These are phyloP conservation scores for Phytophthora pistaciae DNA, from an alignment of 352 stramenopile genomes.

Conservation along the genomic window DNA sequence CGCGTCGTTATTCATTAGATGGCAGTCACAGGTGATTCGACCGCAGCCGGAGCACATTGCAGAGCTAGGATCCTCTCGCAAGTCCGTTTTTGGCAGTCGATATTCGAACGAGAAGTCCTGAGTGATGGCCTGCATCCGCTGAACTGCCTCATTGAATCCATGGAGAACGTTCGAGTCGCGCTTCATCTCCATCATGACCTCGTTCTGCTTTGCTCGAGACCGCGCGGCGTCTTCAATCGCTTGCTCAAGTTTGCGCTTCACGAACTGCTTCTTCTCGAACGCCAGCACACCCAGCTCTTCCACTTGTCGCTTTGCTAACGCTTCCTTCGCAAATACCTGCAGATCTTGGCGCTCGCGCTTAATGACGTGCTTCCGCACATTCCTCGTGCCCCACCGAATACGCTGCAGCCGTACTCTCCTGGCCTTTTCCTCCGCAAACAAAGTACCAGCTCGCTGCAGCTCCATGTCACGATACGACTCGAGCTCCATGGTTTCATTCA, in stretches of 20 bases:
- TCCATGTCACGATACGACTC: constrained; percentile 71
- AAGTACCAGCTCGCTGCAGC: constrained; percentile 43
- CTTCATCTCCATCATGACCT: constrained; percentile 52
- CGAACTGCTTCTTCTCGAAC: constrained; percentile 60
- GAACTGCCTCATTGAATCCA: constrained; percentile 60
- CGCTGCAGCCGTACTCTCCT: constrained; percentile 59
- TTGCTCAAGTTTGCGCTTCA: constrained; percentile 57
- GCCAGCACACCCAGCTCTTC: constrained; percentile 64
- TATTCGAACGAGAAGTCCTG: constrained; percentile 69
- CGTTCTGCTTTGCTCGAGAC: constrained; percentile 49
- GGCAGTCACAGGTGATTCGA: constrained; percentile 65
- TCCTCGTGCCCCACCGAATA: constrained; percentile 72
- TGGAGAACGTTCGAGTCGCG: constrained; percentile 51
- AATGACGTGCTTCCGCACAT: constrained; percentile 66
- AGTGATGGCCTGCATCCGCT: constrained; percentile 60
- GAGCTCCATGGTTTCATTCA: constrained; percentile 72
- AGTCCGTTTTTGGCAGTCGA: constrained; percentile 63
- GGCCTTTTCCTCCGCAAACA: constrained; percentile 53
- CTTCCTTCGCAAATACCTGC: constrained; percentile 36
- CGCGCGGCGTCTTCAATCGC: constrained; percentile 54
- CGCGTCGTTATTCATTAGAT: constrained; percentile 24
- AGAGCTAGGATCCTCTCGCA: constrained; percentile 50
- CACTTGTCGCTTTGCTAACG: constrained; percentile 51
- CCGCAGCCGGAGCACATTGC: constrained; percentile 61
- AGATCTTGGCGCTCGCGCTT: constrained; percentile 51